These are phyloP conservation scores for Neurospora pannonica DNA, from an alignment of 495 filamentous ascomycete species.

Conservation along the genomic window DNA sequence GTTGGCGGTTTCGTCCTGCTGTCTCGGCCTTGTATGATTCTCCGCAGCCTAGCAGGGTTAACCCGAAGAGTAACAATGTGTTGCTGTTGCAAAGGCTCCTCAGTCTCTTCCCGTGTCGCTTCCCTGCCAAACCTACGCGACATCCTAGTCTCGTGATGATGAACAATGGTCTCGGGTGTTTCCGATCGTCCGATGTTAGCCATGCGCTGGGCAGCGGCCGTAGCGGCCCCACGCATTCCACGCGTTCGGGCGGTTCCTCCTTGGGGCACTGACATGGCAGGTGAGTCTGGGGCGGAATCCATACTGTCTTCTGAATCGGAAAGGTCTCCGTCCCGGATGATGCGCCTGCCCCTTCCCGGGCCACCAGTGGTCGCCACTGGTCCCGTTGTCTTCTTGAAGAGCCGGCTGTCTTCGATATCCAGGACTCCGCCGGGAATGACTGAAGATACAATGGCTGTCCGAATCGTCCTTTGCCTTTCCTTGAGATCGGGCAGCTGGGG, in stretches of 20 bases:
- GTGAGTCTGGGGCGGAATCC: constrained; percentile 78
- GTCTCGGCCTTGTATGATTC: constrained; percentile 38
- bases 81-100: constrained; percentile 51
- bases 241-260: constrained; percentile 81
- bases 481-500: constrained; percentile 94
- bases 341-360: constrained; percentile 46
- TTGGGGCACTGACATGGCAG: constrained; percentile 62
- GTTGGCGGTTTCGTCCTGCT: constrained; percentile 28
- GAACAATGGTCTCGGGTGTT: constrained; percentile 68
- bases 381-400: constrained; percentile 58
- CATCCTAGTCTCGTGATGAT: constrained; percentile 65
- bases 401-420: constrained; percentile 71
- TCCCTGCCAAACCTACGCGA: constrained; percentile 50
- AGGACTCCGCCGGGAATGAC: constrained; percentile 78
- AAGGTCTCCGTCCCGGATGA: constrained; percentile 60
- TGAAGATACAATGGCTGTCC: constrained; percentile 81
- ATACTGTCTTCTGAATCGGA: constrained; percentile 85
- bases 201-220: constrained; percentile 63
- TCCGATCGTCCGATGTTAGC: constrained; percentile 77
- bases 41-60: constrained; percentile 49
- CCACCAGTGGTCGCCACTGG: constrained; percentile 27
- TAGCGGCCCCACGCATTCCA: constrained; percentile 76
- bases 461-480: constrained; percentile 83
- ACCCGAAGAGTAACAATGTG: constrained; percentile 68
- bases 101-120: constrained; percentile 57